Base-by-base conservation (phyloP, 371 early-diverging fungal genomes). In the Mucor circinelloides region DNA sequence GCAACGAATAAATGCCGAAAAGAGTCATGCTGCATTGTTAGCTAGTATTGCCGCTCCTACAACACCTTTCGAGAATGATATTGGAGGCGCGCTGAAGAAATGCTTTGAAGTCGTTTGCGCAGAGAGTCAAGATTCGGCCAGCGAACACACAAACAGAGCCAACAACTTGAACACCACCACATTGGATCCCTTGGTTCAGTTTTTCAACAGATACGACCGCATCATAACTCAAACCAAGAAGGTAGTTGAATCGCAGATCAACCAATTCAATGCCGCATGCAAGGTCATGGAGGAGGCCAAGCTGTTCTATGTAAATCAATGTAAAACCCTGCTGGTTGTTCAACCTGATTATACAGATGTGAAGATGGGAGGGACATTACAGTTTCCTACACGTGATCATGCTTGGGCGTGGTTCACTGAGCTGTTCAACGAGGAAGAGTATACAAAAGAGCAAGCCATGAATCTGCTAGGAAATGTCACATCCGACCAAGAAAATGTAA, bases 21-120 rank as follows among this genome's bases (percentile, higher is more conserved):
- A 85, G 60, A 69, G 67, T 8, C 88, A 90, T 65, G 88, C 62
- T 4, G 17, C 85, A 6, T 75, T 68, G 27, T 77, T 76, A 30
- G 73, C 85, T 0, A 40, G 64, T 76, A 54, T 71, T 79, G 48
- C 73, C 86, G 63, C 77, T 82, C 2, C 63, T 42, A 36, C 19
- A 30, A 52, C 58, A 25, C 71, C 67, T 31, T 91, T 90, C 72
- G 83, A 83, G 6, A 78, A 78, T 38, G 90, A 90, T 76, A 85
- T 90, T 27, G 91, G 91, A 3, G 89, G 89, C 2, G 84, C 88
- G 7, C 77, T 93, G 44, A 85, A 86, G 66, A 84, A 82, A 55
- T 89, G 90, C n/a, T 93, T 86, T 64, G 86, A 88, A 64, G 85
- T 87, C 1, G 80, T 93, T 19, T 82, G 86, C 21, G 60, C 79